Evolutionary conservation across 1,284 basidiomycete species (phyloP).

Genomic region (Cerrena zonata): DNA sequence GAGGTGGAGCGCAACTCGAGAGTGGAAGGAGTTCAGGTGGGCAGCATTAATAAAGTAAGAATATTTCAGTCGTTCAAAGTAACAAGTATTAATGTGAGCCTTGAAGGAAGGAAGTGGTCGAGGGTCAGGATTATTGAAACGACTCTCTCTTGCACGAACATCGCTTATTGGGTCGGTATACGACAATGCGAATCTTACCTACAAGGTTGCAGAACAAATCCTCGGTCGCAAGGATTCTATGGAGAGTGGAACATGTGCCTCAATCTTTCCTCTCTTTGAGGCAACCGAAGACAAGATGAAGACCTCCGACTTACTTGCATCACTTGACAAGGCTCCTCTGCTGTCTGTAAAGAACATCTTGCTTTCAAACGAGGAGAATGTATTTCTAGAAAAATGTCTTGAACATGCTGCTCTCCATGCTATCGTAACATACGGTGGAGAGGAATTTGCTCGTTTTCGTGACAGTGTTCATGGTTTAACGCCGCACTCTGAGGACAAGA

Average conservation of each 20-base stretch:
- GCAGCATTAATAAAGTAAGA: too few species aligned
- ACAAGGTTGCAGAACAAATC: too few species aligned
- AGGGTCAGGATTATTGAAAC: background rate
- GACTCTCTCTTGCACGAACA: background rate
- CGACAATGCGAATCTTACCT: constrained; percentile 33
- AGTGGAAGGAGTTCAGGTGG: background rate
- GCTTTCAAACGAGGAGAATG: constrained; percentile 19
- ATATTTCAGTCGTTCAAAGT: too few species aligned
- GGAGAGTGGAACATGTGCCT: constrained; percentile 28
- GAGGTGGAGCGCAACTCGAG: background rate
- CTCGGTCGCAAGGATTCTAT: constrained; percentile 27
- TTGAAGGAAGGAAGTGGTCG: background rate
- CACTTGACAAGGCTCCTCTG: constrained; percentile 18
- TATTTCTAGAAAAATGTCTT: too few species aligned
- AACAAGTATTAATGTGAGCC: too few species aligned
- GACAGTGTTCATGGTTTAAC: constrained; percentile 14
- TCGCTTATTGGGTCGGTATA: background rate
- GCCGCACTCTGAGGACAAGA: constrained; percentile 24
- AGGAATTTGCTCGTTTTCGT: constrained; percentile 23
- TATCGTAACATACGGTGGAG: constrained; percentile 27
- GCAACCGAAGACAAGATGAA: constrained; percentile 20
- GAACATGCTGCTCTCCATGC: constrained; percentile 28
- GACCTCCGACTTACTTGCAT: constrained; percentile 11
- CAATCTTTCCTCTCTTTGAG: constrained; percentile 19
- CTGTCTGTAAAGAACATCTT: constrained; percentile 23